These are phyloP conservation scores for Pseudogymnoascus sp. DNA, from an alignment of 2,329 filamentous ascomycete genomes.

Conservation along the genomic window DNA sequence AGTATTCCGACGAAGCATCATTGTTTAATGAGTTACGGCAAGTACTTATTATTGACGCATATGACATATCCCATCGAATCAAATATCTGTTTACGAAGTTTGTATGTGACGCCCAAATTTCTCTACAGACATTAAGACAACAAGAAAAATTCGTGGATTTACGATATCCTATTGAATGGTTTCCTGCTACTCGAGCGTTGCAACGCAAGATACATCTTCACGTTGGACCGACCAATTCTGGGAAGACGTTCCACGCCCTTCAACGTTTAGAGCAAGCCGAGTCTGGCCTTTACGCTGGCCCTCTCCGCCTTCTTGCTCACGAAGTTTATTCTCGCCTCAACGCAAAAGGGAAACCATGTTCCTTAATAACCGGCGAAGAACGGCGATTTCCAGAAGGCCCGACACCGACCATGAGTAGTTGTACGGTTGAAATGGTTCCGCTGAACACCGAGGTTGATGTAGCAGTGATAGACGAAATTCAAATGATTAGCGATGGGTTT, in stretches of 20 bases:
- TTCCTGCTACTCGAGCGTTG: slow-evolving; percentile 69
- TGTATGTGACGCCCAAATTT: slow-evolving; percentile 50
- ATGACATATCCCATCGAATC: slow-evolving; percentile 48
- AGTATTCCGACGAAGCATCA: neutral
- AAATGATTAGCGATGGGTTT: slow-evolving; percentile 78
- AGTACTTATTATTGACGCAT: slow-evolving; percentile 35
- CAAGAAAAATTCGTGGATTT: slow-evolving; percentile 70
- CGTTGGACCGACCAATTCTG: slow-evolving; percentile 94
- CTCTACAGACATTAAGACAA: slow-evolving; percentile 34
- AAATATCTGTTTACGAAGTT: slow-evolving; percentile 63
- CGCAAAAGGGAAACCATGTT: slow-evolving; percentile 68
- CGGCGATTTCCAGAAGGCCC: slow-evolving; percentile 57
- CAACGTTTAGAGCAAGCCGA: slow-evolving; percentile 71
- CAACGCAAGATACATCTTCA: slow-evolving; percentile 84
- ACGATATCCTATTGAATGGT: slow-evolving; percentile 89
- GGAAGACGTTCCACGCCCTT: slow-evolving; percentile 92
- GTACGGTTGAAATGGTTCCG: slow-evolving; percentile 87
- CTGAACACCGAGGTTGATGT: slow-evolving; percentile 55
- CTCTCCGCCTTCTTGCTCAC: slow-evolving; percentile 79
- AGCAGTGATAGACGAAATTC: slow-evolving; percentile 95
- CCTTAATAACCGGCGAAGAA: slow-evolving; percentile 87
- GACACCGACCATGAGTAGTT: slow-evolving; percentile 62
- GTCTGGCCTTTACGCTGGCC: slow-evolving; percentile 82
- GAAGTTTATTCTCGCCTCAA: slow-evolving; percentile 88
- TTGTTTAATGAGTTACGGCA: slow-evolving; percentile 2